Conservation (phyloP, 257 asterid genomes). For the Dorcoceras hygrometricum region DNA sequence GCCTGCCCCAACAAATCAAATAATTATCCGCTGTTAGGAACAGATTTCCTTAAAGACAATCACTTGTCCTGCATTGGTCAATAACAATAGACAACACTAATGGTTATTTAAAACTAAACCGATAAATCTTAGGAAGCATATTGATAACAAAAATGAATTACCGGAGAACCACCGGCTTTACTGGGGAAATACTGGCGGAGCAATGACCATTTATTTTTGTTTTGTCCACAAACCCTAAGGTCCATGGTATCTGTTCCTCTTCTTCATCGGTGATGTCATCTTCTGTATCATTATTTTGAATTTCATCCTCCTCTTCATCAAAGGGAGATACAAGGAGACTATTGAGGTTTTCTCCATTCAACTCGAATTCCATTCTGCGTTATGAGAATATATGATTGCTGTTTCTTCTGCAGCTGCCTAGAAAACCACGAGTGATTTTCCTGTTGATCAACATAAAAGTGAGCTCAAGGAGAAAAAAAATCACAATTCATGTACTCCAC, state of each 20-base stretch:
- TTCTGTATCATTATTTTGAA: constrained; percentile 34
- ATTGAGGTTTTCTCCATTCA: constrained; percentile 35
- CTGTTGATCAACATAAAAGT: too few species aligned
- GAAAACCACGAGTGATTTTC: too few species aligned
- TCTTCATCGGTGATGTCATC: constrained; percentile 52
- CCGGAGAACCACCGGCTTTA: constrained; percentile 97
- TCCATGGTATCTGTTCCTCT: constrained; percentile 54
- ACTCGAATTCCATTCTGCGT: constrained; percentile 31
- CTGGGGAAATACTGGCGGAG: constrained; percentile 81
- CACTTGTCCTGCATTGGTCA: neutral
- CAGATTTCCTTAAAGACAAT: constrained; percentile 2
- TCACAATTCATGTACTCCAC: too few species aligned
- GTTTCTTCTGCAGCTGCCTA: neutral
- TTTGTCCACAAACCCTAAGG: constrained; percentile 71
- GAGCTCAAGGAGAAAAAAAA: too few species aligned
- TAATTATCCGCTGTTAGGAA: constrained; percentile 9
- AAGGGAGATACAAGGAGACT: constrained; percentile 47
- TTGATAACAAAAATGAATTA: constrained; percentile 23
- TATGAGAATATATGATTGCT: neutral
- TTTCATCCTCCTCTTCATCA: constrained; percentile 58
- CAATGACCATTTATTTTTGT: constrained; percentile 60
- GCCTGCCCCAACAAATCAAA: constrained; percentile 52
- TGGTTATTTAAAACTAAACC: neutral
- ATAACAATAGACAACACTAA: neutral
- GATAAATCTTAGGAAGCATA: neutral